Evolutionary conservation across 176 grass and related monocot species (phyloP), one percentile per base, ranked within the genome.

Genomic region (Leersia perrieri): DNA sequence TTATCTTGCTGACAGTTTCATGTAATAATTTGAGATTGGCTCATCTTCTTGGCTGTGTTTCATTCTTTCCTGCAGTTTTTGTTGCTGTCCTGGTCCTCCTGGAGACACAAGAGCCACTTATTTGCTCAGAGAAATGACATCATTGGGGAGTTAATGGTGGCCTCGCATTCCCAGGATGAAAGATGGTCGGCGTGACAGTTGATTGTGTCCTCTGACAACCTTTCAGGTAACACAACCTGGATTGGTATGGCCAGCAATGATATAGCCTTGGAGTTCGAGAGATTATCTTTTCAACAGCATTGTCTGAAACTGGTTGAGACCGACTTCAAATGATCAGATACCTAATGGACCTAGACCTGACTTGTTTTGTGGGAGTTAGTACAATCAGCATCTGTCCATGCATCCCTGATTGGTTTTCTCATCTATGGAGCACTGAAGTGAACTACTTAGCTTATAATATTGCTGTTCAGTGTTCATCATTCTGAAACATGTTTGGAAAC

Each of bases 151-250:
- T 76, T 41, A 72, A 77, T 73, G 18, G 62, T 57, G 15, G 12
- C 74, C 35, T 66, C 47, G 42, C 86, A 78, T 83, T 73, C 80
- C 1, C 33, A 88, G 67, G 74, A 73, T 64, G 80, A 55, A 74
- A 66, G 58, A 77, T 64, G 80, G 71, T 89, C 53, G 38, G 55
- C 33, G 44, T 81, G 82, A 13, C 77, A 36, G 57, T 72, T 33
- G 31, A 34, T 57, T 70, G 60, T 74, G 70, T 30, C 30, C 75
- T 42, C 34, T 70, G 70, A 85, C 51, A 75, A 33, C 22, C 70
- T 45, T 63, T 51, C 47, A 51, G 47, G 75, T 25, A 53, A 39
- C 66, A 34, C 26, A 31, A 25, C 29, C 39, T 85, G 51, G 29
- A 77, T 33, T 20, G 51, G 2, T 74, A n/a, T 70, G 51, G 26